These are phyloP conservation scores for Geosmithia flava DNA, from an alignment of 2,329 filamentous ascomycete species.

Conservation along the genomic window DNA sequence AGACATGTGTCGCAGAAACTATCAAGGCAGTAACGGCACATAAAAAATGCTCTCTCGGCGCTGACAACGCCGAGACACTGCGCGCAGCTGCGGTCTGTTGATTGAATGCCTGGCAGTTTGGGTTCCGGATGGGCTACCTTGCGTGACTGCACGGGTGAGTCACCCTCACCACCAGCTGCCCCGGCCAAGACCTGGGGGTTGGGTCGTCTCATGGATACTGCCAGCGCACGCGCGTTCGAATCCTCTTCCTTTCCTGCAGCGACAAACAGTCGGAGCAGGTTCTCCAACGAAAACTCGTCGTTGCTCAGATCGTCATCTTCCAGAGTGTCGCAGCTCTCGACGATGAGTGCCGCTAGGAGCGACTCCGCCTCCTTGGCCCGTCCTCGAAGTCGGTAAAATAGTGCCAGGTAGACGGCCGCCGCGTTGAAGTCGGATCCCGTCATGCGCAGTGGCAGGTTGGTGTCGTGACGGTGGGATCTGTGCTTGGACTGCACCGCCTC, in stretches of 20 bases:
- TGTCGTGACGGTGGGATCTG: constrained; percentile 19
- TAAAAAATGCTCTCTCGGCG: constrained; percentile 15
- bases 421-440: constrained; percentile 27
- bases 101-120: constrained; percentile 22
- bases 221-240: constrained; percentile 20
- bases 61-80: constrained; percentile 23
- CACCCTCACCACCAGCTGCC: constrained; percentile 8
- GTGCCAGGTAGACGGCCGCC: constrained; percentile 24
- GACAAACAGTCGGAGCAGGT: constrained; percentile 24
- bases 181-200: constrained; percentile 14
- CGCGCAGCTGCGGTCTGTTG: constrained; percentile 19
- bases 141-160: constrained; percentile 14
- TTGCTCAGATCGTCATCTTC: constrained; percentile 27
- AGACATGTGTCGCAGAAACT: constrained; percentile 23
- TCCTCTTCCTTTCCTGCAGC: constrained; percentile 19
- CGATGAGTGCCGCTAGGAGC: constrained; percentile 18
- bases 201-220: constrained; percentile 24
- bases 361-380: constrained; percentile 12
- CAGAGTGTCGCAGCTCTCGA: constrained; percentile 23
- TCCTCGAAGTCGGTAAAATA: constrained; percentile 21
- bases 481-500: constrained; percentile 22
- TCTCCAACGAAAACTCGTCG: constrained; percentile 27
- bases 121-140: constrained; percentile 13
- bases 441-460: constrained; percentile 25
- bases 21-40: constrained; percentile 26